Base-by-base conservation (phyloP, 139 green algal genomes). In the Volvox africanus region DNA sequence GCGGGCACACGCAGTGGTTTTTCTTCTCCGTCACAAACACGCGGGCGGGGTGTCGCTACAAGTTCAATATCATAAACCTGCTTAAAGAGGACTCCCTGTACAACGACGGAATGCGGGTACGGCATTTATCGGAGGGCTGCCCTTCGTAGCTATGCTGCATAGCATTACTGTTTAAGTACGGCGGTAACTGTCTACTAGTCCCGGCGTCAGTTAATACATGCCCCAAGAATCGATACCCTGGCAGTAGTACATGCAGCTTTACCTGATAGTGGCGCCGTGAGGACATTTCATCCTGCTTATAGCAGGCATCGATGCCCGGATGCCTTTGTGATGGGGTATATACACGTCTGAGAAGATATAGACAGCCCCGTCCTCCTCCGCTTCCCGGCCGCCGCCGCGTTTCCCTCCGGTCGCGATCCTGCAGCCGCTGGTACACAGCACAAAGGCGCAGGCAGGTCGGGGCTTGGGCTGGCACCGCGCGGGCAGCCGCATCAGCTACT, bases 41-140 rank as follows among this genome's bases (percentile, higher is more conserved):
- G n/a, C 89, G 92, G 0, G 37, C 83, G 32, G 93, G 93, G 2
- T 68, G 65, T 69, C 44, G 69, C 28, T 97, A 97, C 92, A 95
- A 95, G 93, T 93, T 97, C 92, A 97, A 97, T 91, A 92, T 97
- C 78, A 95, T 97, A 82, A 97, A 97, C 89, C 78, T 97, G 71
- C 82, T 91, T 33, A 97, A 97, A 92, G 88, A 94, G 18, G 94
- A 96, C 79, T 94, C 83, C 18, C 88, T 97, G 78, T 97, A 97
- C 93, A 92, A 95, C 77, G 80, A 92, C 28, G 96, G 96, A 17
- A 95, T 97, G 94, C 94, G 83, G 86, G 86, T 90, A 44, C 24
- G 80, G 26, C 65, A 30, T 24, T 73, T 73, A 28, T 16, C 44
- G 5, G 44, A 55, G 44, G 9, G 44, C 44, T 55, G 44, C 9